Percentiles rank a stretch among this genome's conserved stretches.
phyloP scores from a whole-genome alignment of 257 asterid species.

The Solanum lycopersicoides region DNA sequence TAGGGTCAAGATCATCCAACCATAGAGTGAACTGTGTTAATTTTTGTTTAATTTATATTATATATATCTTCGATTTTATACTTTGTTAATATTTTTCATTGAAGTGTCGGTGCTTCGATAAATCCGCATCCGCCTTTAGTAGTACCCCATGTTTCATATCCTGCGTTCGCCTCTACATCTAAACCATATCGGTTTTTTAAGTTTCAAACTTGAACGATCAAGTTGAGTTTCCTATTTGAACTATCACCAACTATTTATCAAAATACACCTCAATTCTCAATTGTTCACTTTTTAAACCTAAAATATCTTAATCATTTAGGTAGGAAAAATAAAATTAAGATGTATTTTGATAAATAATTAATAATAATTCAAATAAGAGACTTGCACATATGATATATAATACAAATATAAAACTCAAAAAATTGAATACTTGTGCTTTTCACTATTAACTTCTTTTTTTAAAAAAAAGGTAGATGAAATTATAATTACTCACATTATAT shows the following conservation, averaged over 20 bases:
- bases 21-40: too few species aligned
- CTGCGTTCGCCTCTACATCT: neutral
- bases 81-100: neutral
- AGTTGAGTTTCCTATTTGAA: neutral
- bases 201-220: neutral
- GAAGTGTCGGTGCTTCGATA: neutral
- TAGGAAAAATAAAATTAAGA: too few species aligned
- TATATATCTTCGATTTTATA: neutral
- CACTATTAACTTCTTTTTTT: too few species aligned
- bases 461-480: neutral
- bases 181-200: too few species aligned
- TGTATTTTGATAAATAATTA: too few species aligned
- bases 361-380: too few species aligned
- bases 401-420: neutral
- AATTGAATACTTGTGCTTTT: too few species aligned
- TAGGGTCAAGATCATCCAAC: neutral
- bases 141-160: neutral
- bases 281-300: neutral
- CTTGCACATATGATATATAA: neutral
- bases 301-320: neutral
- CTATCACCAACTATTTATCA: too few species aligned
- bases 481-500: neutral
- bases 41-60: too few species aligned
- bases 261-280: neutral
- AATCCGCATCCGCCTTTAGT: rapidly evolving